Evolutionary conservation across 345 rosid genomes (phyloP), one percentile per base, ranked within the genome.

Genomic region (Bruguiera gymnorhiza): DNA sequence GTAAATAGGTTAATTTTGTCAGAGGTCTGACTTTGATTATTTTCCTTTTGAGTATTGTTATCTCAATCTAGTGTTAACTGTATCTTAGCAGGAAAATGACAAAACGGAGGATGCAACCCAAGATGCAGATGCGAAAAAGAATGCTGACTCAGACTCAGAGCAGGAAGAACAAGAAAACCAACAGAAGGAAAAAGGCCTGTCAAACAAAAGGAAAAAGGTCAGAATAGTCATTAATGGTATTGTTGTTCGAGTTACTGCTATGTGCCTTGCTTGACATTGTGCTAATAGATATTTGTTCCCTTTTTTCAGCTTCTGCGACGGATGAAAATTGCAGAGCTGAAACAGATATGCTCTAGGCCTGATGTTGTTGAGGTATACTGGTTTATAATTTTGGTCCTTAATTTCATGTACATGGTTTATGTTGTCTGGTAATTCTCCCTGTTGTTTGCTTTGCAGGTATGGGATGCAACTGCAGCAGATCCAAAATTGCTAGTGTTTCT

Each of bases 391-490:
- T 51, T 56, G 10, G 21, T 30, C 23, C 52, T 43, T 36, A 10
- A 5, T 61, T 48, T 31, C 7, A 5, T 4, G 6, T 27, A n/a
- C 2, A 9, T 32, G 0, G 52, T 39, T 43, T 7, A 6, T 24
- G 48, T 1, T 11, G 16, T 10, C 48, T 23, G 29, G 52, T 39
- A 6, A 15, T 6, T 9, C 4, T 48, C 24, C 53, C 24, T 8
- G 59, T 46, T 69, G 23, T 67, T 58, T 48, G n/a, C n/a, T 54
- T 77, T 73, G 66, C 74, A 96, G 99, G 96, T 96, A 51, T 96
- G 99, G 99, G 99, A 96, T 78, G 98, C 98, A n/a, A 96, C 97
- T 73, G 73, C 99, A 20, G 91, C 96, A 50, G 99, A 96, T 71
- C 98, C 99, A 3, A 96, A 92, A 86, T 72, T 96, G 86, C 84